phyloP scores from a whole-genome alignment of 306 rosid species.

The Styphnolobium japonicum region DNA sequence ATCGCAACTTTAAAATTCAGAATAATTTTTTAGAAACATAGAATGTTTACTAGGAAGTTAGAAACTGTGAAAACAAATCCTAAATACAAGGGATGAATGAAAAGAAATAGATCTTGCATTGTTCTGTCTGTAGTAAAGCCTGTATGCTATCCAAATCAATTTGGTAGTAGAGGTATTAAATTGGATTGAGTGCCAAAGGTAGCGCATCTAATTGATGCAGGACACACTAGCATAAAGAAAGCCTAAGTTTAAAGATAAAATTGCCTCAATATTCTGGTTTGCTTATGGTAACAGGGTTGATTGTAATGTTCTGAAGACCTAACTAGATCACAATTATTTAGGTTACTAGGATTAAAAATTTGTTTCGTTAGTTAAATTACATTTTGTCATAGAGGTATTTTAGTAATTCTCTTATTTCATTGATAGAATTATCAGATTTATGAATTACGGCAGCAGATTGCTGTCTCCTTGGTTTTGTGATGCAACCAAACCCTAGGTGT shows the following conservation, averaged over 20 bases:
- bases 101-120: conserved; percentile 2
- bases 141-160: not conserved
- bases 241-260: not conserved
- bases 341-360: not conserved
- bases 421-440: not conserved
- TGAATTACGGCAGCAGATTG: not conserved
- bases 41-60: not conserved
- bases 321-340: not conserved
- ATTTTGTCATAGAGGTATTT: too few species aligned
- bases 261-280: not conserved
- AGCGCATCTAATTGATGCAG: not conserved
- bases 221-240: not conserved
- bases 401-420: not conserved
- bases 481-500: not conserved
- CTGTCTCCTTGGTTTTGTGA: not conserved
- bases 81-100: not conserved
- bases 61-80: conserved; percentile 8
- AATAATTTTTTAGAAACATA: not conserved
- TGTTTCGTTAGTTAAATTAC: too few species aligned
- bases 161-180: not conserved
- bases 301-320: not conserved
- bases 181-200: not conserved
- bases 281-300: not conserved
- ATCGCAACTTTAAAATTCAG: not conserved
- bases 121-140: not conserved